Evolutionary conservation across 78 protist species (phyloP).

Genomic region (Dictyostelium brefeldianum): DNA sequence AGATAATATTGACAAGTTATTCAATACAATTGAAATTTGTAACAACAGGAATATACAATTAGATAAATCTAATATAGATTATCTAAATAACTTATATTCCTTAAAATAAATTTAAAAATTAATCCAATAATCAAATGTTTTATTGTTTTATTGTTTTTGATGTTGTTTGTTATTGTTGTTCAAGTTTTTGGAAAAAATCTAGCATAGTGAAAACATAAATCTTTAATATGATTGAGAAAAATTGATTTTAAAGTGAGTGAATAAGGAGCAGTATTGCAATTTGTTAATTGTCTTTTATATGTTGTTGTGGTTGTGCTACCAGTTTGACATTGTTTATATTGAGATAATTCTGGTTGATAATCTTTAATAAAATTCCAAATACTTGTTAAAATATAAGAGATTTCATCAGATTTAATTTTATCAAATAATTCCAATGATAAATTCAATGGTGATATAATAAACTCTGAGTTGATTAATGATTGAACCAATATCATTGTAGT

Average conservation of each 20-base stretch:
- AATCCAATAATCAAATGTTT: too few relatives aligned
- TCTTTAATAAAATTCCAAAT: conserved; percentile 69
- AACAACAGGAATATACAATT: too few relatives aligned
- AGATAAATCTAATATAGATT: too few relatives aligned
- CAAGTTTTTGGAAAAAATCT: conserved; percentile 28
- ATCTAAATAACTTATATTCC: too few relatives aligned
- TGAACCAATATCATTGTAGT: conserved; percentile 24
- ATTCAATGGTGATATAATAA: conserved; percentile 23
- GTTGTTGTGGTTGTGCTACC: not conserved
- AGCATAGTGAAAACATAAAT: conserved; percentile 38
- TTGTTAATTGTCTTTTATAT: not conserved
- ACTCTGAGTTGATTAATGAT: conserved; percentile 15
- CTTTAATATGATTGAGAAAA: conserved; percentile 59
- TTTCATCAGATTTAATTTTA: conserved; percentile 41
- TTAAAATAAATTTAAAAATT: too few relatives aligned
- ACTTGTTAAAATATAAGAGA: conserved; percentile 23
- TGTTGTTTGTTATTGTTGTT: too few relatives aligned
- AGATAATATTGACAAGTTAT: not conserved
- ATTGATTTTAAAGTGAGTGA: conserved; percentile 46
- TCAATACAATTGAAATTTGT: too few relatives aligned
- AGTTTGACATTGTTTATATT: not conserved
- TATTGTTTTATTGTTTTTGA: too few relatives aligned
- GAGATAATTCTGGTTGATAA: conserved; percentile 17
- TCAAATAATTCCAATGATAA: conserved; percentile 13
- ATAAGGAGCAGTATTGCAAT: conserved; percentile 7